These are phyloP conservation scores for Pedinophyceae sp. DNA, from an alignment of 139 green algal species.

Conservation along the genomic window DNA sequence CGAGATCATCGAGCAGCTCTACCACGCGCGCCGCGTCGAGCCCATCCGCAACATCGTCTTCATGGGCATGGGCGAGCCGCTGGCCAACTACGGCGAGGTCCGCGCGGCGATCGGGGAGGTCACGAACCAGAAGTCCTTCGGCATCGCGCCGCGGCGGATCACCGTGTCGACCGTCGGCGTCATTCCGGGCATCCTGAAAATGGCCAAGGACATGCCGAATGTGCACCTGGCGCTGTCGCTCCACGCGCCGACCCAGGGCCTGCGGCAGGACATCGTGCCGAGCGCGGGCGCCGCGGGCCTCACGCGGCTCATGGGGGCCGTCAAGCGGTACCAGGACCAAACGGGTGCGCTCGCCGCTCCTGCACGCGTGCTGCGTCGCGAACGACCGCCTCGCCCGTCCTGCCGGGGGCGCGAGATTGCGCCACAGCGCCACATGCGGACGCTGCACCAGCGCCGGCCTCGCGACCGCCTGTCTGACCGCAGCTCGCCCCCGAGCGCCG, in stretches of 20 bases:
- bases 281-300: neutral
- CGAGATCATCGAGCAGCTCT: slow-evolving; percentile 8
- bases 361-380: too few relatives aligned
- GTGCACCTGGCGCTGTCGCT: slow-evolving; percentile 7
- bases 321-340: neutral
- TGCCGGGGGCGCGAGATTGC: too few relatives aligned
- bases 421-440: too few relatives aligned
- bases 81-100: slow-evolving; percentile 2
- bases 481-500: too few relatives aligned
- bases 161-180: slow-evolving; percentile 7
- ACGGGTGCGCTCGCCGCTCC: too few relatives aligned
- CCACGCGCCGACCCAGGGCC: slow-evolving; percentile 2
- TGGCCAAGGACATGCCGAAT: slow-evolving; percentile 1
- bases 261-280: slow-evolving; percentile 1
- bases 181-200: neutral
- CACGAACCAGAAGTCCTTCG: slow-evolving; percentile 2
- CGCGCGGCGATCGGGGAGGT: neutral
- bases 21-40: neutral
- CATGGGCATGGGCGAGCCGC: slow-evolving; percentile 10
- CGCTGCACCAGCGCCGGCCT: too few relatives aligned
- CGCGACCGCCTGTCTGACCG: too few relatives aligned
- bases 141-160: neutral
- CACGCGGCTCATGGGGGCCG: neutral
- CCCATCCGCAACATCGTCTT: slow-evolving; percentile 5
- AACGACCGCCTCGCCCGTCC: too few relatives aligned